A percentile compares a stretch with the other conserved stretches of the same genome.
Evolutionary conservation across 768 basidiomycete species (phyloP).

Genomic region (Chalciporus pseudorubinellus): DNA sequence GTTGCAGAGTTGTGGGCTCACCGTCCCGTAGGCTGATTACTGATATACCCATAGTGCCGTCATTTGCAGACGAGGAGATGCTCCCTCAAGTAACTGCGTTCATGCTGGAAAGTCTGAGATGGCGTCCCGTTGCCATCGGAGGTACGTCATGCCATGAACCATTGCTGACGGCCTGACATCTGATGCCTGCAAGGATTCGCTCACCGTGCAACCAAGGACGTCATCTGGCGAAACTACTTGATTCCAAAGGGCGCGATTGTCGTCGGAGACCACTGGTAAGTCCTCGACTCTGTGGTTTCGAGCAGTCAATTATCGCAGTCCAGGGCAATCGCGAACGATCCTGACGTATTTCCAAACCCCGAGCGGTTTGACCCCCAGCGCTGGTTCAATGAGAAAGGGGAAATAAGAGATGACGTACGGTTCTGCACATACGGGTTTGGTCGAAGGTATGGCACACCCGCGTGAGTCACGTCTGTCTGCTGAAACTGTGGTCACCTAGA

Average conservation of each 20-base stretch:
- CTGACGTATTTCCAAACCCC: constrained; percentile 50
- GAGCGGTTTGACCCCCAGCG: constrained; percentile 46
- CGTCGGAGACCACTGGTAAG: constrained; percentile 36
- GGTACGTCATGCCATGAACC: constrained; percentile 18
- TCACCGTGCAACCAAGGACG: constrained; percentile 59
- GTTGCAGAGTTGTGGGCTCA: too few relatives aligned
- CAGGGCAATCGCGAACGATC: constrained; percentile 50
- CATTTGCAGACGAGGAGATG: constrained; percentile 32
- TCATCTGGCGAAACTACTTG: constrained; percentile 37
- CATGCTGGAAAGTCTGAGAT: constrained; percentile 35
- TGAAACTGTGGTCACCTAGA: not conserved
- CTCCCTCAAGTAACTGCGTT: constrained; percentile 38
- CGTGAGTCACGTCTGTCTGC: too few relatives aligned
- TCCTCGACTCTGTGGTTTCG: too few relatives aligned
- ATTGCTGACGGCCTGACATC: not conserved
- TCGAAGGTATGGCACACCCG: too few relatives aligned
- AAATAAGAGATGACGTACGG: constrained; percentile 25
- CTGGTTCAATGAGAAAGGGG: constrained; percentile 9
- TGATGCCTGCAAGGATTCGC: constrained; percentile 46
- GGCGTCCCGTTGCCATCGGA: constrained; percentile 35
- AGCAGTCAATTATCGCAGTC: too few relatives aligned
- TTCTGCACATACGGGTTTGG: constrained; percentile 31
- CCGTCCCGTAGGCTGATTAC: too few relatives aligned
- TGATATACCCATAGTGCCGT: constrained; percentile 21
- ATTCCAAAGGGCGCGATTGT: constrained; percentile 41